These are phyloP conservation scores for Penicillium decumbens DNA, from an alignment of 2,329 filamentous ascomycete species.

Conservation along the genomic window DNA sequence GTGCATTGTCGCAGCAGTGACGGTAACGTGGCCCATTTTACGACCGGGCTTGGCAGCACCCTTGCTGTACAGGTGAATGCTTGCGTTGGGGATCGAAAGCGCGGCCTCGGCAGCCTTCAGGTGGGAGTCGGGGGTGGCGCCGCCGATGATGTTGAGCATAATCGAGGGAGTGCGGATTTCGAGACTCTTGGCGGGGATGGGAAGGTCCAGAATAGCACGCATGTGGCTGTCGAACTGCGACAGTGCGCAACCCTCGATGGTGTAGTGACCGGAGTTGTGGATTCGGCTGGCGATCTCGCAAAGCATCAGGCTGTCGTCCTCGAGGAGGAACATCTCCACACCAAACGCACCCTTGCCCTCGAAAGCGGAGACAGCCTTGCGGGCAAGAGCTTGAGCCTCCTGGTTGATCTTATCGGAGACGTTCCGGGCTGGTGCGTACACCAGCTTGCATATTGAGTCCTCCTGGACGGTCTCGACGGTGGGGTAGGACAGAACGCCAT, in stretches of 20 bases:
- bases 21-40: slow-evolving; percentile 92
- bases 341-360: slow-evolving; percentile 91
- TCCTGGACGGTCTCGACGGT: slow-evolving; percentile 93
- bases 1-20: slow-evolving; percentile 64
- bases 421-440: slow-evolving; percentile 75
- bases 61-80: slow-evolving; percentile 89
- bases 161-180: slow-evolving; percentile 47
- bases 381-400: slow-evolving; percentile 70
- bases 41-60: slow-evolving; percentile 74
- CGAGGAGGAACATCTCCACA: slow-evolving; percentile 88
- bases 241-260: slow-evolving; percentile 82
- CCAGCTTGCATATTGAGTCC: slow-evolving; percentile 89
- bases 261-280: slow-evolving; percentile 93
- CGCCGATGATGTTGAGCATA: slow-evolving; percentile 54
- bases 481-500: slow-evolving; percentile 70
- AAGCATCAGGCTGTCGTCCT: slow-evolving; percentile 67
- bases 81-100: slow-evolving; percentile 54
- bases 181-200: slow-evolving; percentile 53
- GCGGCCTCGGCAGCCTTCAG: slow-evolving; percentile 54
- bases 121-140: slow-evolving; percentile 60
- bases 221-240: slow-evolving; percentile 93
- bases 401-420: slow-evolving; percentile 58
- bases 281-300: slow-evolving; percentile 81
- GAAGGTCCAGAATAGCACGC: slow-evolving; percentile 69
- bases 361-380: slow-evolving; percentile 72